Evolutionary conservation across 164 flowering plant genomes (phyloP).

Genomic region (Tetracentron sinense): DNA sequence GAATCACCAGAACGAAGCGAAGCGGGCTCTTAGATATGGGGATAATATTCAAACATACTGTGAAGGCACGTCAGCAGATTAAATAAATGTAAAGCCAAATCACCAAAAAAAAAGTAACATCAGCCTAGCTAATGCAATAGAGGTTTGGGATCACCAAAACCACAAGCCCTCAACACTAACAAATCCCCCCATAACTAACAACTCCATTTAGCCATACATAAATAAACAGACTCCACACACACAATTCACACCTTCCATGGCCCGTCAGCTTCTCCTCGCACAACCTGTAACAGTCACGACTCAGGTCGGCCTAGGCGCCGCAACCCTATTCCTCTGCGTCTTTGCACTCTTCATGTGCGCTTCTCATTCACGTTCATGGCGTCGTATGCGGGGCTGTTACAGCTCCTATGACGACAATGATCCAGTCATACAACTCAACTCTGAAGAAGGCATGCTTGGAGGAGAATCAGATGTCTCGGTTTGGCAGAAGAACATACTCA

Average conservation of each 20-base stretch:
- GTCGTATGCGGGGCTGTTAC: constrained; percentile 34
- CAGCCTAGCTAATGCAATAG: too few relatives aligned
- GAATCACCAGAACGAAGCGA: too few relatives aligned
- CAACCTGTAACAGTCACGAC: constrained; percentile 7
- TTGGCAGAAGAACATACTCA: constrained; percentile 83
- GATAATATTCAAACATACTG: too few relatives aligned
- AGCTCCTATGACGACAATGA: constrained; percentile 15
- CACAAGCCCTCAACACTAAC: too few relatives aligned
- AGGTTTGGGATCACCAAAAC: too few relatives aligned
- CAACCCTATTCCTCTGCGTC: constrained; percentile 38
- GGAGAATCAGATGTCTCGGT: constrained; percentile 32
- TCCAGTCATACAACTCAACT: constrained; percentile 46
- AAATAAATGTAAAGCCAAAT: too few relatives aligned
- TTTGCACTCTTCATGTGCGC: constrained; percentile 63
- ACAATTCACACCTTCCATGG: constrained; percentile 24
- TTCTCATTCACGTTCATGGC: constrained; percentile 49
- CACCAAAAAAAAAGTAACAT: too few relatives aligned
- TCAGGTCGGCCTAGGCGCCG: constrained; percentile 30
- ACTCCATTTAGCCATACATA: neutral
- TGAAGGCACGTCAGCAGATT: too few relatives aligned
- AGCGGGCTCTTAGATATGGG: too few relatives aligned
- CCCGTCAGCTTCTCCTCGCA: constrained; percentile 21
- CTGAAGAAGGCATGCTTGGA: constrained; percentile 18
- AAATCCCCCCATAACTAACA: neutral
- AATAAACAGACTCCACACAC: neutral